These are phyloP conservation scores for Plasmodium blacklocki DNA, from an alignment of 169 alveolate species.

Conservation along the genomic window DNA sequence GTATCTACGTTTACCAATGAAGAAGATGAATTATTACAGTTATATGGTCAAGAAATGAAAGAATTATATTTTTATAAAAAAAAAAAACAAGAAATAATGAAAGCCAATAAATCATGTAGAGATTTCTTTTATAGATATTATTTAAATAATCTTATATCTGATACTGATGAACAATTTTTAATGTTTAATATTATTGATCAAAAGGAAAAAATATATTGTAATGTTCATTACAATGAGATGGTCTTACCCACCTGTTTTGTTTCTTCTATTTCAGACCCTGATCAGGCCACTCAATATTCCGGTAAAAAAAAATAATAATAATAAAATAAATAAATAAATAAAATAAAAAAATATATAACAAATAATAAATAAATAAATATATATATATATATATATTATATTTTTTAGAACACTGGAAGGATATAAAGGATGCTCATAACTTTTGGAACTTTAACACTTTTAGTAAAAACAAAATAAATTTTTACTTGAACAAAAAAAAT, in stretches of 20 bases:
- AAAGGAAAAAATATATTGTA: constrained; percentile 54
- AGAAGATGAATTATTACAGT: constrained; percentile 16
- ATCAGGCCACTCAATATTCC: constrained; percentile 3
- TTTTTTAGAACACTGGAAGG: constrained; percentile 51
- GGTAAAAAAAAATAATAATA: constrained; percentile 1
- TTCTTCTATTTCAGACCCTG: not conserved
- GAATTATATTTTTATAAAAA: constrained; percentile 44
- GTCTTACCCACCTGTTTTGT: constrained; percentile 71
- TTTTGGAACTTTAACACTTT: constrained; percentile 68
- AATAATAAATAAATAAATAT: not conserved
- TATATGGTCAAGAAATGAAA: constrained; percentile 5
- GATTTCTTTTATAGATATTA: constrained; percentile 50
- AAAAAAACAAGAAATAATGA: constrained; percentile 23
- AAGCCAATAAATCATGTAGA: not conserved
- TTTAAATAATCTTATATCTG: constrained; percentile 54
- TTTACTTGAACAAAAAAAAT: constrained; percentile 46
- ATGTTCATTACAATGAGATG: constrained; percentile 45
- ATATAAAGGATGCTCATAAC: constrained; percentile 70
- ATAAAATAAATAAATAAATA: not conserved
- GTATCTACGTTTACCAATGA: constrained; percentile 46
- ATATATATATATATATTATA: not conserved
- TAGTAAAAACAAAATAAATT: constrained; percentile 27
- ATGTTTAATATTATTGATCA: constrained; percentile 53
- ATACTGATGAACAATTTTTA: constrained; percentile 68
- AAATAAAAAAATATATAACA: not conserved